A percentile compares a stretch with the other conserved stretches of the same genome.
These are phyloP conservation scores for Brasenia schreberi DNA, from an alignment of 164 flowering plant genomes.

Conservation along the genomic window DNA sequence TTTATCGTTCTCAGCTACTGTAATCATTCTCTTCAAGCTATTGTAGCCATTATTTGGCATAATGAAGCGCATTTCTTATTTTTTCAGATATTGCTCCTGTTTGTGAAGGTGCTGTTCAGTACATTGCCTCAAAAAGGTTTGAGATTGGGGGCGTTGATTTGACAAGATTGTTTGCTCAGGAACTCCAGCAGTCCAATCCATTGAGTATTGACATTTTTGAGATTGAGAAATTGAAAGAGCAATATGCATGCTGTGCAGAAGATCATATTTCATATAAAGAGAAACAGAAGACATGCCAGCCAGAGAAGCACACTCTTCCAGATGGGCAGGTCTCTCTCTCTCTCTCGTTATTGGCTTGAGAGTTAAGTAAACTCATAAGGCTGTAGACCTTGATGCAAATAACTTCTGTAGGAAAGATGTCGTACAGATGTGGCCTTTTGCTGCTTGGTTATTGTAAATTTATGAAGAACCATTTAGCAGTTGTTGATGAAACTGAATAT, in stretches of 20 bases:
- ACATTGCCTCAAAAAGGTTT: constrained; percentile 91
- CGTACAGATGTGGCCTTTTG: too few species aligned
- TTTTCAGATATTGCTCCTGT: constrained; percentile 96
- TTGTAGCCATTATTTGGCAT: neutral
- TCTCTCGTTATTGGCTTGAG: neutral
- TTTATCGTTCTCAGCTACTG: neutral
- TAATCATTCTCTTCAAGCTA: neutral
- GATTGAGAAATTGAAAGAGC: constrained; percentile 77
- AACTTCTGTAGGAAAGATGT: too few species aligned
- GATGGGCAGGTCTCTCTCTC: constrained; percentile 80
- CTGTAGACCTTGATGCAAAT: too few species aligned
- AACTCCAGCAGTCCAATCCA: constrained; percentile 77
- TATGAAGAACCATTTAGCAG: too few species aligned
- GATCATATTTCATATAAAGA: constrained; percentile 63
- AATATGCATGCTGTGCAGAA: constrained; percentile 79
- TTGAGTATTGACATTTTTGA: constrained; percentile 46
- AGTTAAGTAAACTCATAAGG: too few species aligned
- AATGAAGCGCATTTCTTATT: neutral
- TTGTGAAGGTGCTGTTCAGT: constrained; percentile 99
- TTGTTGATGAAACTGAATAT: too few species aligned
- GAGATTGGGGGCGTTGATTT: constrained; percentile 88
- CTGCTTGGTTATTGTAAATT: too few species aligned
- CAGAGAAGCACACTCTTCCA: constrained; percentile 77
- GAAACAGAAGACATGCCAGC: constrained; percentile 27
- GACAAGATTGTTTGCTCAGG: constrained; percentile 68